phyloP scores from a whole-genome alignment of 345 rosid species.

The Acer campestre region DNA sequence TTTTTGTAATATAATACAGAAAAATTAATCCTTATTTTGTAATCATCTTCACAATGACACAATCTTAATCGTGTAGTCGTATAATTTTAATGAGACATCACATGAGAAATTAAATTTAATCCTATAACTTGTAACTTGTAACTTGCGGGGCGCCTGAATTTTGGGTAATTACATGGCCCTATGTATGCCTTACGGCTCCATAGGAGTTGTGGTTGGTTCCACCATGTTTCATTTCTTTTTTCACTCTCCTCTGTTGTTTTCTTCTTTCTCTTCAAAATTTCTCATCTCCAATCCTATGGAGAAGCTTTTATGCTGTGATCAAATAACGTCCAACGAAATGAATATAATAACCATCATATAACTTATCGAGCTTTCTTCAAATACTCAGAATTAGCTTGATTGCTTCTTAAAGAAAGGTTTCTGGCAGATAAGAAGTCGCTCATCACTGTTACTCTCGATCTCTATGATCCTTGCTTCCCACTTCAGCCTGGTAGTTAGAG shows the following conservation, averaged over 20 bases:
- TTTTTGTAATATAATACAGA: conserved; percentile 24
- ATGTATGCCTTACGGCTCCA: conserved; percentile 60
- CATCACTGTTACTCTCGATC: conserved; percentile 81
- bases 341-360: conserved; percentile 30
- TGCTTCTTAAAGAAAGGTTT: conserved; percentile 82
- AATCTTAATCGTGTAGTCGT: conserved; percentile 48
- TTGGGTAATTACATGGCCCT: conserved; percentile 52
- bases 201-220: conserved; percentile 40
- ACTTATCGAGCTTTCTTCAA: conserved; percentile 16
- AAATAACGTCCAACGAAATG: conserved; percentile 35
- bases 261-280: conserved; percentile 46
- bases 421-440: conserved; percentile 91
- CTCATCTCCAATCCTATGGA: conserved; percentile 19
- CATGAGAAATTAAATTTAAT: conserved; percentile 29
- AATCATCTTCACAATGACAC: too few species aligned
- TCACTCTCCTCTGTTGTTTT: conserved; percentile 39
- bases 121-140: conserved; percentile 38
- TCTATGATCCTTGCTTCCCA: conserved; percentile 97
- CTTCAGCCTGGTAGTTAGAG: conserved; percentile 62
- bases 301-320: conserved; percentile 35
- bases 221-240: conserved; percentile 28
- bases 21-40: conserved; percentile 53
- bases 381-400: conserved; percentile 39
- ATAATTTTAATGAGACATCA: conserved; percentile 29
- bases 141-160: conserved; percentile 24